A percentile compares a stretch with the other conserved stretches of the same genome.
phyloP scores from a whole-genome alignment of 768 basidiomycete genomes.

The Trametes meyenii region DNA sequence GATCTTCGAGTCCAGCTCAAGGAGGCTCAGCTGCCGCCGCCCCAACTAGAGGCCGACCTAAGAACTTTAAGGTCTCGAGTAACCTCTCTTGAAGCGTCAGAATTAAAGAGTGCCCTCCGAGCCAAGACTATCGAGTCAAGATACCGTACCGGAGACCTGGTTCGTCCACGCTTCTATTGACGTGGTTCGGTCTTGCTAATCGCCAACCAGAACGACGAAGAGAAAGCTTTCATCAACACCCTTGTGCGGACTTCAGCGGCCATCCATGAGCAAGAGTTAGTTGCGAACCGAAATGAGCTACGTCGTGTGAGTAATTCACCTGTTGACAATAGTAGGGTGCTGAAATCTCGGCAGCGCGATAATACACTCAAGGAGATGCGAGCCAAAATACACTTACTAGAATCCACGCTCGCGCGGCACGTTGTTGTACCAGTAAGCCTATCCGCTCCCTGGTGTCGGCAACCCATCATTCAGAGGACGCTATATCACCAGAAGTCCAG shows the following conservation, averaged over 20 bases:
- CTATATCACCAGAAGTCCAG: slow-evolving; percentile 20
- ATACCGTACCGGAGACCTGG: slow-evolving; percentile 36
- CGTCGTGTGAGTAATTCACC: slow-evolving; percentile 31
- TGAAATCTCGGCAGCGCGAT: slow-evolving; percentile 31
- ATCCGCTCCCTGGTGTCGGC: not conserved
- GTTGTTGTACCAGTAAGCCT: slow-evolving; percentile 31
- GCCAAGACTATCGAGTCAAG: slow-evolving; percentile 33
- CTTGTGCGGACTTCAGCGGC: slow-evolving; percentile 35
- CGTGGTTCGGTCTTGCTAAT: not conserved
- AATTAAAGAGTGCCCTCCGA: slow-evolving; percentile 23
- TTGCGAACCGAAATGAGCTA: slow-evolving; percentile 39
- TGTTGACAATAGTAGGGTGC: not conserved
- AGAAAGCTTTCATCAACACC: slow-evolving; percentile 35
- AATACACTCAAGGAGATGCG: slow-evolving; percentile 36
- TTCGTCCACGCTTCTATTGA: slow-evolving; percentile 9
- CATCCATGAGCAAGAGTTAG: slow-evolving; percentile 38
- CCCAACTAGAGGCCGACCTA: slow-evolving; percentile 27
- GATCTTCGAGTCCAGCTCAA: slow-evolving; percentile 24
- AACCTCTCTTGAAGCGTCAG: slow-evolving; percentile 27
- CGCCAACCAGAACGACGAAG: slow-evolving; percentile 32
- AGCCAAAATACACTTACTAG: slow-evolving; percentile 33
- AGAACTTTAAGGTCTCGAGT: slow-evolving; percentile 29
- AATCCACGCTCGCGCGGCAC: slow-evolving; percentile 35
- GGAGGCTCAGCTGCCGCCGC: slow-evolving; percentile 24
- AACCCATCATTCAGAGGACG: not conserved